Evolutionary conservation across 129 eudicot species (phyloP), one percentile per base, ranked within the genome.

Genomic region (Rutidosis leptorrhynchoides): DNA sequence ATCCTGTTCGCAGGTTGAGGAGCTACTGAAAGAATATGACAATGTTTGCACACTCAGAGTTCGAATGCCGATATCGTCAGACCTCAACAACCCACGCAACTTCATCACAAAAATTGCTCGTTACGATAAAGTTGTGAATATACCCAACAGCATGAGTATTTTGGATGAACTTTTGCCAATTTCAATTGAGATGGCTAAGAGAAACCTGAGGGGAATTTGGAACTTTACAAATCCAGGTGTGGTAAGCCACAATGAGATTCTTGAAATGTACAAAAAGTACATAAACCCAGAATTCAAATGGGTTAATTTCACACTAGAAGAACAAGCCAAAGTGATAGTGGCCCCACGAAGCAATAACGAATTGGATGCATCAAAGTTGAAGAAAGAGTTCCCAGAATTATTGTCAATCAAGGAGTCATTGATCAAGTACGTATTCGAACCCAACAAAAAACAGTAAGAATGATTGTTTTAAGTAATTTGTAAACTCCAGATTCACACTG

Each of bases 221-320:
- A 93, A 93, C 84, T 93, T 89, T 75, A 94, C 99, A 30, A 89
- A 94, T 61, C 99, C 99, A 0, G 99, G 96, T 21, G 99, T 86
- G 16, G 95, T 93, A 5, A 85, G 89, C 84, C 98, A 93, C 82
- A 93, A 93, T 19, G 92, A 93, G 82, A 88, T 93, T 21, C 77
- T 93, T 48, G 89, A 93, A 72, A 85, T 93, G 95, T 93, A 93
- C 86, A 83, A 83, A 77, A 71, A 88, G 42, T 93, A 88, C 60
- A 88, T 93, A 1, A 88, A 88, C 62, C 89, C 96, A 0, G 76
- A 62, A 20, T 93, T 85, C 66, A 85, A 83, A 28, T 93, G 79
- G 78, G 67, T 76, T 20, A 93, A 93, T 78, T 93, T 93, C 84
- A 93, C 92, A 1, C 81, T 93, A 9, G 96, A 93, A 68, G 98